phyloP scores from a whole-genome alignment of 495 filamentous ascomycete genomes.

The Hyaloscypha bicolor region DNA sequence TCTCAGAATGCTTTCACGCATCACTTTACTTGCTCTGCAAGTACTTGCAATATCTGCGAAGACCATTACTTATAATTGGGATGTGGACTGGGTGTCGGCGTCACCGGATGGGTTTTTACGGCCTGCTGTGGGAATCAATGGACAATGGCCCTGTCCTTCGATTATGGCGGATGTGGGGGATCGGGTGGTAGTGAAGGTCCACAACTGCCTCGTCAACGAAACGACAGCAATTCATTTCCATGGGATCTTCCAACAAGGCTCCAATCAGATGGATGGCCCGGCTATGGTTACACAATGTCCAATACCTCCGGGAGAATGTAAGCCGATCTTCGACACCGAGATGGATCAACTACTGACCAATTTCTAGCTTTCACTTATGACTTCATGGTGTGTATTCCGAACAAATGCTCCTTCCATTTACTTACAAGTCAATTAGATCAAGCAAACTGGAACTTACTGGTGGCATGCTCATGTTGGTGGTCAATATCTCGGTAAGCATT shows the following conservation, averaged over 20 bases:
- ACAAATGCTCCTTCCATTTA: background rate
- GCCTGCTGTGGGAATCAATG: conserved; percentile 77
- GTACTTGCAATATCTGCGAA: conserved; percentile 46
- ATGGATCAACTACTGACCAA: background rate
- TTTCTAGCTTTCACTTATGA: conserved; percentile 42
- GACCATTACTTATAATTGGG: conserved; percentile 63
- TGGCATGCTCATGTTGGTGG: conserved; percentile 25
- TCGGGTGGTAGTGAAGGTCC: conserved; percentile 65
- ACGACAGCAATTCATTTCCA: conserved; percentile 78
- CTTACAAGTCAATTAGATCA: background rate
- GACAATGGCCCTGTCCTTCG: conserved; percentile 70
- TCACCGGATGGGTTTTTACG: conserved; percentile 71
- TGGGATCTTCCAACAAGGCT: conserved; percentile 73
- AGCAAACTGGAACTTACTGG: conserved; percentile 26
- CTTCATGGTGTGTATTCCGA: conserved; percentile 49
- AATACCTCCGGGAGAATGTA: conserved; percentile 8
- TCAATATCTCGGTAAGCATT: conserved; percentile 14
- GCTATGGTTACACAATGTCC: conserved; percentile 66
- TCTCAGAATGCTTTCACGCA: background rate
- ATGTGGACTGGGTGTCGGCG: conserved; percentile 71
- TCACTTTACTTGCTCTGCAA: background rate
- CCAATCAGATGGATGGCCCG: conserved; percentile 73
- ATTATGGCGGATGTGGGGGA: conserved; percentile 73
- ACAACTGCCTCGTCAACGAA: conserved; percentile 72
- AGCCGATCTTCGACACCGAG: conserved; percentile 46